These are phyloP conservation scores for Ottelia alismoides DNA, from an alignment of 106 monocot genomes.

Conservation along the genomic window DNA sequence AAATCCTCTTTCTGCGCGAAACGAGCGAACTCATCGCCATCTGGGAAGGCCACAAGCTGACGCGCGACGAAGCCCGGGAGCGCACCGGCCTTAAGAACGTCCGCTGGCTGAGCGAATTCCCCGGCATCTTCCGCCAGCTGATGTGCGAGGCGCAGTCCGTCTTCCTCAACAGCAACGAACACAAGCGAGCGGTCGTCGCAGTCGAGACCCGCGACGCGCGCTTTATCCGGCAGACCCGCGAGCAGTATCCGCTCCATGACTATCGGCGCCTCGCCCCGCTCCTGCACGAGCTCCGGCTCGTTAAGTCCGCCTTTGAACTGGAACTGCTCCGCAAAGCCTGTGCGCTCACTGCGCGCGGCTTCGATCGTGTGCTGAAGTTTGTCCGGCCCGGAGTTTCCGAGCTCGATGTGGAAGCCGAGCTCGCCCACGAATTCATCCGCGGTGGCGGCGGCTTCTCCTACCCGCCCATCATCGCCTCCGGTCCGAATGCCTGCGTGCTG, in stretches of 20 bases:
- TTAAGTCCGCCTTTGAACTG: not conserved
- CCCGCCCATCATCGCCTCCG: not conserved
- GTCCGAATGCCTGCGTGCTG: not conserved
- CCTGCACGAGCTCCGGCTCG: not conserved
- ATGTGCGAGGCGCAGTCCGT: not conserved
- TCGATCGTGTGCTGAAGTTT: not conserved
- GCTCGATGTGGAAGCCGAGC: not conserved
- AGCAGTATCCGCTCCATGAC: not conserved
- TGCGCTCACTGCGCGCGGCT: not conserved
- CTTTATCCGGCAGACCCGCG: not conserved
- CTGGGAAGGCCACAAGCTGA: no score
- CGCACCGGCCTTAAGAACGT: not conserved
- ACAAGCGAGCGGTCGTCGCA: not conserved
- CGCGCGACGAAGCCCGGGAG: not conserved
- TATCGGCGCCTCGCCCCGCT: not conserved
- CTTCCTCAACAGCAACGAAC: not conserved
- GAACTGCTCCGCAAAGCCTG: not conserved
- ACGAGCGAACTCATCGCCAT: no score
- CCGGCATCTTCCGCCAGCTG: not conserved
- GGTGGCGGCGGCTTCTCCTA: not conserved
- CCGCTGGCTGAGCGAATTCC: not conserved
- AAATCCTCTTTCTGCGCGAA: no score
- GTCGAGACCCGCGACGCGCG: not conserved
- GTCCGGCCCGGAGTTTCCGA: not conserved
- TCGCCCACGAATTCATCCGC: not conserved